Percentiles rank a stretch among this genome's conserved stretches.
Evolutionary conservation across 495 filamentous ascomycete species (phyloP).

Genomic region (Penicillium salamii): DNA sequence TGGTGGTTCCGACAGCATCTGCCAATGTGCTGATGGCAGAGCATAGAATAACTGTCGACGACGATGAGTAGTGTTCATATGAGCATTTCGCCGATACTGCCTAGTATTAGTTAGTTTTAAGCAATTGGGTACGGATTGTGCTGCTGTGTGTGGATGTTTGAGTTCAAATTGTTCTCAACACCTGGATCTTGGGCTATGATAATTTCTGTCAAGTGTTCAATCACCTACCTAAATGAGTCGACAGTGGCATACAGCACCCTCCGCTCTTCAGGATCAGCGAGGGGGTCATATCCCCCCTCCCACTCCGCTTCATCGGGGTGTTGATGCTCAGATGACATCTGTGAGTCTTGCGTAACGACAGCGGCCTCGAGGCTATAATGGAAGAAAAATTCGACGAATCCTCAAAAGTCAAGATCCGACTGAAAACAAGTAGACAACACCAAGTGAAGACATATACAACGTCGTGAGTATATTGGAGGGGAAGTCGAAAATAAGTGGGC

Average conservation of each 20-base stretch:
- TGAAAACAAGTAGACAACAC: background rate
- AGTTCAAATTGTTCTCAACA: no score
- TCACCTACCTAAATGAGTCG: constrained; percentile 81
- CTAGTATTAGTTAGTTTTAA: constrained; percentile 40
- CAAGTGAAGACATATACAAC: background rate
- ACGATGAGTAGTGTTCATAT: constrained; percentile 83
- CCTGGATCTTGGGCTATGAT: no score
- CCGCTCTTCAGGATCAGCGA: constrained; percentile 71
- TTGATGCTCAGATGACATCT: constrained; percentile 19
- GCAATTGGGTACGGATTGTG: no score
- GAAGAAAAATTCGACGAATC: no score
- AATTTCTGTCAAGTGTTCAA: no score
- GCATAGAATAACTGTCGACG: constrained; percentile 89
- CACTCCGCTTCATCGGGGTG: constrained; percentile 36
- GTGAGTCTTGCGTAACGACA: no score
- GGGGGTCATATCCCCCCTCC: constrained; percentile 57
- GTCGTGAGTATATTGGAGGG: constrained; percentile 12
- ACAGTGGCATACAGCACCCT: constrained; percentile 71
- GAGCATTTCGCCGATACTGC: constrained; percentile 79
- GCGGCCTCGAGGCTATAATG: no score
- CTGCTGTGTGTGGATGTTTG: no score
- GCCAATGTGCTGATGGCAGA: constrained; percentile 77
- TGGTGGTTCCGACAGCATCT: constrained; percentile 72
- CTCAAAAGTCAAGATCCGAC: background rate
- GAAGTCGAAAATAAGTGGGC: constrained; percentile 5